phyloP scores from a whole-genome alignment of 192 early-diverging fungal species.

The Umbelopsis sp. region DNA sequence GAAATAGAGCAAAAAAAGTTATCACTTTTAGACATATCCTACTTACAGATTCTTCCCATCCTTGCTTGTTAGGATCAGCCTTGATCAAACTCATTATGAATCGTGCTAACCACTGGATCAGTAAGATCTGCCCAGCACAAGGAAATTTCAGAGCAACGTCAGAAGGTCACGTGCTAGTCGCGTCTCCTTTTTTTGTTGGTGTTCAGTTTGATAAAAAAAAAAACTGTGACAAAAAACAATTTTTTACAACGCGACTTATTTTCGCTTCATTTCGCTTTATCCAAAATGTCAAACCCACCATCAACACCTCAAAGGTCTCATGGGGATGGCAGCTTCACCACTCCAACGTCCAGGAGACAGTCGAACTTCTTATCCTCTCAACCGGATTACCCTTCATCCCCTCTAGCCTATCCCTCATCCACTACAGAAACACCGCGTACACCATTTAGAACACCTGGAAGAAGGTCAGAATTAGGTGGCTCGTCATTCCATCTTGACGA shows the following conservation, averaged over 20 bases:
- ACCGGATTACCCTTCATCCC: constrained; percentile 24
- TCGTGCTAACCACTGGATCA: neutral
- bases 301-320: constrained; percentile 6
- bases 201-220: neutral
- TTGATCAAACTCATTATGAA: constrained; percentile 47
- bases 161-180: constrained; percentile 6
- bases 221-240: neutral
- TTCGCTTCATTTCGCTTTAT: neutral
- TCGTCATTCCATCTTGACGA: constrained; percentile 25
- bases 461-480: constrained; percentile 27
- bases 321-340: neutral
- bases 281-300: constrained; percentile 12
- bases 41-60: constrained; percentile 62
- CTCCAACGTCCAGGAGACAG: constrained; percentile 14
- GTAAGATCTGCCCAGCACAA: neutral
- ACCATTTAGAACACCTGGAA: constrained; percentile 10
- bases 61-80: constrained; percentile 62
- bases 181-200: neutral
- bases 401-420: constrained; percentile 7
- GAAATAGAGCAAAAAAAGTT: too few species aligned
- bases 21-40: neutral
- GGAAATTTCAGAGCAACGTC: neutral
- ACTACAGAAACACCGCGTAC: constrained; percentile 24
- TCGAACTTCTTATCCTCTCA: constrained; percentile 22
- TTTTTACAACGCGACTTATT: constrained; percentile 12